Evolutionary conservation across 202 grass and related monocot species (phyloP).

Genomic region (Panicum virgatum): DNA sequence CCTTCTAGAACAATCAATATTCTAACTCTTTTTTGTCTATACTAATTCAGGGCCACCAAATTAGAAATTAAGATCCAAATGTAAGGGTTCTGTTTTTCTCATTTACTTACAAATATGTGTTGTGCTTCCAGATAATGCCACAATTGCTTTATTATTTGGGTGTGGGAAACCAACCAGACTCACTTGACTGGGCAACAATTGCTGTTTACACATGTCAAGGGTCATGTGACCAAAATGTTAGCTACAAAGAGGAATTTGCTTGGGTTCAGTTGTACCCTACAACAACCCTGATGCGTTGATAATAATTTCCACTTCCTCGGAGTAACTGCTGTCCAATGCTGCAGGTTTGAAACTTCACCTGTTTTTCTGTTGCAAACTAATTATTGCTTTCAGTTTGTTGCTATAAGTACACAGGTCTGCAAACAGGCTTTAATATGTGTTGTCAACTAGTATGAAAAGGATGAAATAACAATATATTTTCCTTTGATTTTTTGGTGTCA

Average conservation of each 20-base stretch:
- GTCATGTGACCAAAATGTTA: slow-evolving; percentile 68
- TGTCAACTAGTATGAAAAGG: not conserved
- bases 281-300: slow-evolving; percentile 24
- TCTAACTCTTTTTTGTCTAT: not conserved
- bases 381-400: slow-evolving; percentile 4
- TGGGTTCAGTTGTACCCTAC: slow-evolving; percentile 90
- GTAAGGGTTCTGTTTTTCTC: not conserved
- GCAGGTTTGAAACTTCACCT: slow-evolving; percentile 40
- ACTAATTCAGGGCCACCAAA: not conserved
- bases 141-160: slow-evolving; percentile 85
- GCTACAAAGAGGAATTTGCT: slow-evolving; percentile 89
- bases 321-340: slow-evolving; percentile 2
- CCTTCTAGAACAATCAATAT: not conserved
- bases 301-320: slow-evolving; percentile 3
- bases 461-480: not conserved
- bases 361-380: slow-evolving; percentile 1
- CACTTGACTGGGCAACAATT: slow-evolving; percentile 94
- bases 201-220: slow-evolving; percentile 72
- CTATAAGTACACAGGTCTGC: not conserved
- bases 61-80: not conserved
- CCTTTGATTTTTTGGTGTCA: not conserved
- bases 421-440: not conserved
- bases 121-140: slow-evolving; percentile 89
- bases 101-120: slow-evolving; percentile 24
- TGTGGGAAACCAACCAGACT: slow-evolving; percentile 72